A percentile compares a stretch with the other conserved stretches of the same genome.
Evolutionary conservation across 192 early-diverging fungal genomes (phyloP).

Genomic region (Spinellus fusiger): DNA sequence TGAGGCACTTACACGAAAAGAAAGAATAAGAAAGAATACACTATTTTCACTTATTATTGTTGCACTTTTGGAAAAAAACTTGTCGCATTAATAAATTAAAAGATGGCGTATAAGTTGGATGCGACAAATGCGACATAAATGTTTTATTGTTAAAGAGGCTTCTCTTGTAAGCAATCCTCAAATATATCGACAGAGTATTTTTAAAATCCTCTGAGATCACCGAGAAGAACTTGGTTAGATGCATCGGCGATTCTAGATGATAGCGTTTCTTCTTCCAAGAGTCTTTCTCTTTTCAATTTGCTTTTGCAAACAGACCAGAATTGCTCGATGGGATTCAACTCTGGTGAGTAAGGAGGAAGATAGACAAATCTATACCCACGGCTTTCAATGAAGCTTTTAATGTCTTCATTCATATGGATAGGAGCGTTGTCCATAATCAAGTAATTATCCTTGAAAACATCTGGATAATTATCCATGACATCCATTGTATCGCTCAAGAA

Average conservation of each 20-base stretch:
- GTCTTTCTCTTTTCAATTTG: background rate
- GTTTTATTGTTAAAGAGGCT: conserved; percentile 7
- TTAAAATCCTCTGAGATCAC: conserved; percentile 6
- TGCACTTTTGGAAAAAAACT: too few species aligned
- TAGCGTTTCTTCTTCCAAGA: conserved; percentile 4
- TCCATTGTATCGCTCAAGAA: background rate
- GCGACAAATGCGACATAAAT: too few species aligned
- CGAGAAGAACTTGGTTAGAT: conserved; percentile 1
- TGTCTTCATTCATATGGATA: background rate
- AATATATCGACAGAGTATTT: conserved; percentile 5
- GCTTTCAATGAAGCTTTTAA: background rate
- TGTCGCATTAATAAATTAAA: too few species aligned
- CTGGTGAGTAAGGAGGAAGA: conserved; percentile 7
- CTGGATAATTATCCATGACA: conserved; percentile 1
- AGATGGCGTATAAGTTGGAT: too few species aligned
- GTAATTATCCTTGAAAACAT: background rate
- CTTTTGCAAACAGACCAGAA: conserved; percentile 14
- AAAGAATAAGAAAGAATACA: too few species aligned
- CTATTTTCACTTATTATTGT: too few species aligned
- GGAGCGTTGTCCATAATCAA: conserved; percentile 16
- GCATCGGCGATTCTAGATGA: conserved; percentile 1
- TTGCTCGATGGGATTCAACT: conserved; percentile 19
- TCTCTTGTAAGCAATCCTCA: conserved; percentile 9
- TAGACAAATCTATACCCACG: conserved; percentile 10
- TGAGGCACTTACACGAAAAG: too few species aligned